Conservation (phyloP, 495 filamentous ascomycete species). For the Hyphodiscus hymeniophilus region DNA sequence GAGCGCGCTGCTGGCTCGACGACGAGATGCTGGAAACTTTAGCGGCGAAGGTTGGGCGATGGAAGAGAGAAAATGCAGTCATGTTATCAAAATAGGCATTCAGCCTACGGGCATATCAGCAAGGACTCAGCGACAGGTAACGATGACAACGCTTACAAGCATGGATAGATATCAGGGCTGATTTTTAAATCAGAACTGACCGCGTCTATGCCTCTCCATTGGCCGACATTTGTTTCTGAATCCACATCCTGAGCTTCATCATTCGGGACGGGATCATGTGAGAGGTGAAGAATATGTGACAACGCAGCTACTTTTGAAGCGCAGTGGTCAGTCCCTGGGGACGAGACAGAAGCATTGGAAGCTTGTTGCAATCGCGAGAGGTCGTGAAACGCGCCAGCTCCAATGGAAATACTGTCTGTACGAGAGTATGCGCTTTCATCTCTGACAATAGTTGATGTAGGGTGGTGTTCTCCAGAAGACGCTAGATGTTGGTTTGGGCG, state of each 20-base stretch:
- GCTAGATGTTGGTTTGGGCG: background rate
- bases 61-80: conserved; percentile 25
- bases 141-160: background rate
- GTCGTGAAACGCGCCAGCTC: too few relatives aligned
- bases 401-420: too few relatives aligned
- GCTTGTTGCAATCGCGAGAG: too few relatives aligned
- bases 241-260: background rate
- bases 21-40: conserved; percentile 21
- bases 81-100: conserved; percentile 26
- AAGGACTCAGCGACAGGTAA: background rate
- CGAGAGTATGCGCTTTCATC: too few relatives aligned
- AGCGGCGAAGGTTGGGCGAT: conserved; percentile 19
- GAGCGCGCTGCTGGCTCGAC: conserved; percentile 15
- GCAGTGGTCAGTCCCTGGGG: too few relatives aligned
- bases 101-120: conserved; percentile 15
- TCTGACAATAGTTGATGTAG: background rate
- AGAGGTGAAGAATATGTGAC: too few relatives aligned
- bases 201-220: background rate
- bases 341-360: too few relatives aligned
- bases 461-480: background rate
- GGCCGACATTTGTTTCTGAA: background rate
- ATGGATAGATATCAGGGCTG: background rate
- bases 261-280: too few relatives aligned
- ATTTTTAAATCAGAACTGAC: background rate
- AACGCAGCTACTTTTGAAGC: too few relatives aligned